Evolutionary conservation across 73 alveolate genomes (phyloP).

Genomic region (Paramecium bursaria): DNA sequence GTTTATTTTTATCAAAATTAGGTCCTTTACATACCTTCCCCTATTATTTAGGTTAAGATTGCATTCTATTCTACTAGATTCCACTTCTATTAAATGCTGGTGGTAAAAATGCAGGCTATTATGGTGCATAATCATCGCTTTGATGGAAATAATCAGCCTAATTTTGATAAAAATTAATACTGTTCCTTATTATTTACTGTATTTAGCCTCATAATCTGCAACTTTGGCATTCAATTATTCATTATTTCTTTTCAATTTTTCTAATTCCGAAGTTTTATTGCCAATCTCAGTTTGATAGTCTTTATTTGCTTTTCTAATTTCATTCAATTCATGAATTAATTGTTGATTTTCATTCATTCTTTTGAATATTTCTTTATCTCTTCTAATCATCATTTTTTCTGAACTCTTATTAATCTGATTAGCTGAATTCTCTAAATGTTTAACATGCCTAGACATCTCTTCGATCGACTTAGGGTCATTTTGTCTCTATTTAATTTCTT

Average conservation of each 20-base stretch:
- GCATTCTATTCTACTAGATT: slow-evolving; percentile 11
- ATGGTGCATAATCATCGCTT: slow-evolving; percentile 13
- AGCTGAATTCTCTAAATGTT: slow-evolving; percentile 85
- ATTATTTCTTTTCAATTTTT: slow-evolving; percentile 57
- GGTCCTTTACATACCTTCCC: slow-evolving; percentile 52
- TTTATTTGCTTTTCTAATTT: slow-evolving; percentile 76
- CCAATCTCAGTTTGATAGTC: slow-evolving; percentile 65
- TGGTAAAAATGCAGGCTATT: slow-evolving; percentile 23
- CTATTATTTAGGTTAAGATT: slow-evolving; percentile 9
- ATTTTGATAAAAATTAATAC: background rate
- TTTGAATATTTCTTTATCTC: slow-evolving; percentile 84
- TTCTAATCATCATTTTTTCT: slow-evolving; percentile 79
- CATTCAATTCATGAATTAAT: slow-evolving; percentile 82
- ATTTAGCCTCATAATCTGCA: background rate
- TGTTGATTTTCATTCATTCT: slow-evolving; percentile 85
- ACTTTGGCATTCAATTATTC: background rate
- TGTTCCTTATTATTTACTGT: slow-evolving; percentile 17
- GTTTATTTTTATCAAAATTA: slow-evolving; percentile 40
- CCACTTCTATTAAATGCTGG: slow-evolving; percentile 22
- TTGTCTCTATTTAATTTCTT: slow-evolving; percentile 82
- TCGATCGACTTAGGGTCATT: slow-evolving; percentile 90
- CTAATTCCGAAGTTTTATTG: slow-evolving; percentile 35
- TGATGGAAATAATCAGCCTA: background rate
- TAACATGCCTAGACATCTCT: slow-evolving; percentile 85
- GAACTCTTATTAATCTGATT: slow-evolving; percentile 80